Evolutionary conservation across 768 basidiomycete species (phyloP), one percentile per base, ranked within the genome.

Genomic region (Leccinum incarnatum): DNA sequence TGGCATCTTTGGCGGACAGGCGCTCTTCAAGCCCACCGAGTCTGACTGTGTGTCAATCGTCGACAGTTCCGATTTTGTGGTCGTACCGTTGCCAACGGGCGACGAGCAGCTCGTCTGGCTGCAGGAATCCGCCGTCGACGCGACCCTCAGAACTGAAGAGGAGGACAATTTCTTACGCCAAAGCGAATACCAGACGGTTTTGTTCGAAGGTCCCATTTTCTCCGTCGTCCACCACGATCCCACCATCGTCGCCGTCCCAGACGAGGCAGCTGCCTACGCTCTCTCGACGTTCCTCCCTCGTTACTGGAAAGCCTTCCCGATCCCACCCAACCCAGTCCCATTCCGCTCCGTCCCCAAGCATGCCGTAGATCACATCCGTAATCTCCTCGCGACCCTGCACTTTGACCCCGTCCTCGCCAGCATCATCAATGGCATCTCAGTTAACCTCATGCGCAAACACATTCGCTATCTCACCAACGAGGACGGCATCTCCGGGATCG

Each of bases 391-490:
- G 3, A 71, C 75, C 10, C 75, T 93, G 55, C 81, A 79, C 66
- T 94, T 93, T 69, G 78, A 90, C 65, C 84, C 91, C 10, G 74
- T 78, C 52, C 74, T 95, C 51, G 86, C 91, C 15, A 76, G 81
- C 37, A 77, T 90, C 57, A 83, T 94, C 25, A 80, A 83, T 58
- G 84, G 85, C 52, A 79, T 96, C 56, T 88, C 87, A 30, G 63
- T 88, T 14, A 71, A 80, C 10, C 81, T 85, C 64, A 83, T 96
- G 75, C 77, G 78, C 58, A 79, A 81, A 46, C 89, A 93, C 71
- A 80, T 95, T 49, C 81, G 86, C 53, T 95, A 84, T 70, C 83
- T 97, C 58, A 93, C 94, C 0, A 93, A 93, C 51, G 94, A 97
- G 71, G 86, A 88, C 64, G 78, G 75, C n/a, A 72, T 74, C 45